Conservation (phyloP, 495 filamentous ascomycete genomes). For the Oleoguttula mirabilis region DNA sequence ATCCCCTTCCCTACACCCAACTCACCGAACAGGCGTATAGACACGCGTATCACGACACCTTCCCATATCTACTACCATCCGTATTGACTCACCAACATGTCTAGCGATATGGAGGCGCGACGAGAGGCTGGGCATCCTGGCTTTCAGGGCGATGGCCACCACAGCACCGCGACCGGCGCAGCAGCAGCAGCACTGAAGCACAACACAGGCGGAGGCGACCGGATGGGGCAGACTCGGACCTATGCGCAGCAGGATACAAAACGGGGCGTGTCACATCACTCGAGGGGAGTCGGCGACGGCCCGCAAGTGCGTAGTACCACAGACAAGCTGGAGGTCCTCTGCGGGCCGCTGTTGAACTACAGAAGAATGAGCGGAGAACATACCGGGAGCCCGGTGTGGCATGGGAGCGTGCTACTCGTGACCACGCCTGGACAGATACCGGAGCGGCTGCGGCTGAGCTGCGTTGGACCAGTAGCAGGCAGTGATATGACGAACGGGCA, state of each 20-base stretch:
- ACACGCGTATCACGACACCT: too few species aligned
- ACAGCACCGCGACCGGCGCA: too few species aligned
- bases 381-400: conserved; percentile 45
- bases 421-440: conserved; percentile 49
- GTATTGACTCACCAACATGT: too few species aligned
- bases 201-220: too few species aligned
- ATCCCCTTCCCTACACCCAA: too few species aligned
- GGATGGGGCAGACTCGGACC: not conserved
- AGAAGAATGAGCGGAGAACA: conserved; percentile 58
- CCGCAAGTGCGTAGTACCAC: conserved; percentile 23
- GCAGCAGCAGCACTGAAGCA: too few species aligned
- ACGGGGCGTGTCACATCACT: not conserved
- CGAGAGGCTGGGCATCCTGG: too few species aligned
- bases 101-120: too few species aligned
- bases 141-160: too few species aligned
- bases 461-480: conserved; percentile 31
- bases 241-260: not conserved
- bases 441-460: conserved; percentile 40
- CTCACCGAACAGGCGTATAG: too few species aligned
- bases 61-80: too few species aligned
- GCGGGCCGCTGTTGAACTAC: conserved; percentile 77
- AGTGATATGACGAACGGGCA: conserved; percentile 8
- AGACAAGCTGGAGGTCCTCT: conserved; percentile 47
- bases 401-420: conserved; percentile 74
- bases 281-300: conserved; percentile 22